Base-by-base conservation (phyloP, 768 basidiomycete genomes). In the Lactarius hatsudake region DNA sequence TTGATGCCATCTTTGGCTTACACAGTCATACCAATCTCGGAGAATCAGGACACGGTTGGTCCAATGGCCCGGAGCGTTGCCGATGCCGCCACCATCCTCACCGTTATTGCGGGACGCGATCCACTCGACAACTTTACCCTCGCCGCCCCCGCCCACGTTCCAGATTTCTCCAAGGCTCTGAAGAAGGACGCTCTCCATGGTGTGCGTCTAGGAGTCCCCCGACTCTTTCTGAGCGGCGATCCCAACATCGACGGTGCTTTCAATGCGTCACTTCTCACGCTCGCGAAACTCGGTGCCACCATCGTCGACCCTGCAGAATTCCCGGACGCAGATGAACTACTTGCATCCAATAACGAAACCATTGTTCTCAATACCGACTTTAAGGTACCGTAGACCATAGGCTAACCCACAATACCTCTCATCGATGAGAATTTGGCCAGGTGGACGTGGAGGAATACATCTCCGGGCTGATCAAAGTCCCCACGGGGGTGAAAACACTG, bases 281-380 rank as follows among this genome's bases (percentile, higher is more conserved):
- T 84, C 23, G 73, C 75, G 2, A 64, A 67, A 3, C 75, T 82
- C 7, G 83, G 83, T 18, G 83, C 83, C 12, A 78, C 82, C 0
- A 77, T 90, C 9, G 78, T 89, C 10, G 88, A 90, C 72, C 86
- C 87, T 1, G 84, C 86, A 1, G 85, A 88, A 65, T 75, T 89
- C 18, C 82, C 86, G 0, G 83, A 83, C 38, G 83, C 82, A 3
- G 78, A 81, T 0, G 85, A 85, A 63, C 70, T 79, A 28, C 66
- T 70, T 3, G 83, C 83, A 0, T 80, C 81, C 34, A 61, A 66
- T 0, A 85, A 86, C 64, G 87, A 89, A 73, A 82, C 80, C 0
- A 73, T 84, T 18, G 87, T 88, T 4, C 70, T 86, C 20, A 71
- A 78, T 12, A 75, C 79, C 0, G 87, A 89, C 69, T 86, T 89